A percentile compares a stretch with the other conserved stretches of the same genome.
Conservation (phyloP, 2,329 filamentous ascomycete species). For the Colletotrichum lentis region DNA sequence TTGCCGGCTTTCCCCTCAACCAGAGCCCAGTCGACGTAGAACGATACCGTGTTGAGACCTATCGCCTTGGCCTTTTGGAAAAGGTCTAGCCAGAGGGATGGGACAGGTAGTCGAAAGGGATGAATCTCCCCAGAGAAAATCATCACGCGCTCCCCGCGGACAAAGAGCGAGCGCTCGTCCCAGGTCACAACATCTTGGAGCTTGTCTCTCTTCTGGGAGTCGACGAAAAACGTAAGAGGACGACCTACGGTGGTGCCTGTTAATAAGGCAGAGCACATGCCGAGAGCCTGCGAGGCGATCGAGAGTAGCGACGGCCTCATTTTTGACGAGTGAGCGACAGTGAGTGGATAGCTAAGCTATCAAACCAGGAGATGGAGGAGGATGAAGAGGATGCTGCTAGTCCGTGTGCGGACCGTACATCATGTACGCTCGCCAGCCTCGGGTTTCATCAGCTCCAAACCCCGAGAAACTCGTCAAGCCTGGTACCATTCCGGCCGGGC, state of each 20-base stretch:
- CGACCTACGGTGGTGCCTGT: slow-evolving; percentile 33
- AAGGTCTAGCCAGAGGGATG: slow-evolving; percentile 69
- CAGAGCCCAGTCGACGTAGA: slow-evolving; percentile 82
- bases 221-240: slow-evolving; percentile 38
- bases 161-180: slow-evolving; percentile 75
- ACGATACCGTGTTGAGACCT: slow-evolving; percentile 81
- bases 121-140: slow-evolving; percentile 80
- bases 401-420: background rate
- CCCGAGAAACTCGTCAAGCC: background rate
- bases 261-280: slow-evolving; percentile 37
- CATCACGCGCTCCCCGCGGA: slow-evolving; percentile 74
- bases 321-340: background rate
- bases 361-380: background rate
- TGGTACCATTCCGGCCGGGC: background rate
- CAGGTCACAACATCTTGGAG: slow-evolving; percentile 65
- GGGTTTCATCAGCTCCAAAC: background rate
- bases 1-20: slow-evolving; percentile 76
- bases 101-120: slow-evolving; percentile 64
- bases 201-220: slow-evolving; percentile 41
- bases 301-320: slow-evolving; percentile 40
- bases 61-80: slow-evolving; percentile 85
- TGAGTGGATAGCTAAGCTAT: background rate
- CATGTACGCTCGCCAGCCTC: background rate
- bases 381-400: background rate
- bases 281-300: slow-evolving; percentile 31